Conservation (phyloP, 495 filamentous ascomycete genomes). For the Aspergillus diversus region DNA sequence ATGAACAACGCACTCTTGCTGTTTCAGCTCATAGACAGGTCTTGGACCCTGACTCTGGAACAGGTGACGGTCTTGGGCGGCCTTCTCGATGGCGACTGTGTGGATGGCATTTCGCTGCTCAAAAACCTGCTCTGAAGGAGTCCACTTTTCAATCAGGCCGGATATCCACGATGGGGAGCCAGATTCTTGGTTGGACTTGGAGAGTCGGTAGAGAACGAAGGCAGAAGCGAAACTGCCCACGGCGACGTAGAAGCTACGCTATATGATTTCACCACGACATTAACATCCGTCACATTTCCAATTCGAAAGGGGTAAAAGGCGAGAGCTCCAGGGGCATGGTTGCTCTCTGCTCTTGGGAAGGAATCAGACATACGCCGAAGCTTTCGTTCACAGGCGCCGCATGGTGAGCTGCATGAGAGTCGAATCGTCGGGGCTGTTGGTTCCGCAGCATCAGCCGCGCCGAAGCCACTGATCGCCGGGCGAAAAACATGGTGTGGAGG, state of each 20-base stretch:
- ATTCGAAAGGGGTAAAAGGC: conserved; percentile 15
- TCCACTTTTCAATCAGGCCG: conserved; percentile 58
- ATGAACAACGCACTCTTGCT: conserved; percentile 65
- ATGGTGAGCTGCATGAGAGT: conserved; percentile 49
- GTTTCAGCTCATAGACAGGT: conserved; percentile 56
- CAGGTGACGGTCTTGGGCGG: conserved; percentile 67
- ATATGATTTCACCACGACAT: conserved; percentile 22
- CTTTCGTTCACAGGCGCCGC: conserved; percentile 62
- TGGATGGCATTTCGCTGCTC: conserved; percentile 65
- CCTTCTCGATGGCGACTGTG: conserved; percentile 68
- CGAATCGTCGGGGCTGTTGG: conserved; percentile 50
- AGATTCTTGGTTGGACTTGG: conserved; percentile 48
- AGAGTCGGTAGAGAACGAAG: conserved; percentile 59
- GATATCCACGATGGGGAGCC: conserved; percentile 58
- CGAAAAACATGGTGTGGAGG: conserved; percentile 48
- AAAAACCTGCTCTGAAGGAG: conserved; percentile 52
- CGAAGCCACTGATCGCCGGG: conserved; percentile 47
- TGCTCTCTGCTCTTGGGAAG: conserved; percentile 3
- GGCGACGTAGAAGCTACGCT: conserved; percentile 70
- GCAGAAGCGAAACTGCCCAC: conserved; percentile 60
- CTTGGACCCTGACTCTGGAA: conserved; percentile 58
- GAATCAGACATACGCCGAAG: conserved; percentile 61
- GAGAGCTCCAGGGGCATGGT: background rate
- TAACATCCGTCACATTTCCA: conserved; percentile 23
- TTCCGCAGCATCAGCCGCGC: conserved; percentile 48